Base-by-base conservation (phyloP, 768 basidiomycete genomes). In the Lactifluus pinguis region DNA sequence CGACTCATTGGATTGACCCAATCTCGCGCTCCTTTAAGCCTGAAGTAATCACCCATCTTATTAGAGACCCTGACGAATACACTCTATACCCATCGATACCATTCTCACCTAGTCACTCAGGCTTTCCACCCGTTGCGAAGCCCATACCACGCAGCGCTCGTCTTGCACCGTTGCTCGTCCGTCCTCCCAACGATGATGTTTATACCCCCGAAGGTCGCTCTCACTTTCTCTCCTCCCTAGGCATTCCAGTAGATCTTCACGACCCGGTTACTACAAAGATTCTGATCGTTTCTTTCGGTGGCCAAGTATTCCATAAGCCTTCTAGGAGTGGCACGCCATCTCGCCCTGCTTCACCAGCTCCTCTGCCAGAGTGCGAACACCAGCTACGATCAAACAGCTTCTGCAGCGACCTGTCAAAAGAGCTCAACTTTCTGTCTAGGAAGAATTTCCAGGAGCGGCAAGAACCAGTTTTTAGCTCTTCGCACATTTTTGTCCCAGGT, bases 271-370 rank as follows among this genome's bases (percentile, higher is more conserved):
- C 64, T 21, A 83, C 80, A 3, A 86, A 82, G 67, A 80, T 92
- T 45, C 77, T 91, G 30, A 74, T 91, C 30, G 86, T 92, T 7
- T 90, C 88, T 1, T 92, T 92, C 67, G 89, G 89, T 15, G 89
- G 89, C 0, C 89, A 92, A 66, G 74, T 84, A 8, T 85, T 91
- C 70, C 80, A 79, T 57, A 77, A 76, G 53, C 84, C 84, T 3
- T 81, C 80, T 66, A 70, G 71, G 11, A 69, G 71, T 34, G 66
- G 66, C 17, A 68, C 69, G 1, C 63, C 67, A 10, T 70, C 70
- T 4, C 62, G 57, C 8, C 59, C 66, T 9, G 54, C 45, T 8
- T 53, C 61, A 38, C 55, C 58, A 1, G 19, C 36, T 17, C n/a
- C 21, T 39, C 58, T 25, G 4, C 52, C 45, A 6, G 44, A 36